Percentiles rank a stretch among this genome's conserved stretches.
phyloP scores from a whole-genome alignment of 352 stramenopile genomes.

The Vaucheria bursata region DNA sequence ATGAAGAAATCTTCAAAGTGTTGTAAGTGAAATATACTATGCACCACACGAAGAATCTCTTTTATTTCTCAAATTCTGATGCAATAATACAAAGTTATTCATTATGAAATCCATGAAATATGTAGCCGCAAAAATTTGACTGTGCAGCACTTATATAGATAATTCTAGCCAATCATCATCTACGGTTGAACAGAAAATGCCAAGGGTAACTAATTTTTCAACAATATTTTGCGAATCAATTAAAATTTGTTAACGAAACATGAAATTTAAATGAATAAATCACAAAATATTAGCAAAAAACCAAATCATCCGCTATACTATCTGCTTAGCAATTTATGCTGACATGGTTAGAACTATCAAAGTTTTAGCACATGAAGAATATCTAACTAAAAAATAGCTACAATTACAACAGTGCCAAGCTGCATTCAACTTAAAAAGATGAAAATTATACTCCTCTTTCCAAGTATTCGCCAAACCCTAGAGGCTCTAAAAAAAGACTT shows the following conservation, averaged over 20 bases:
- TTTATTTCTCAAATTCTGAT: neutral
- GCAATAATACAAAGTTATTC: neutral
- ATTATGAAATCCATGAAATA: neutral
- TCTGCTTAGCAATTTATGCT: too few species aligned
- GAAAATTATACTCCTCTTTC: neutral
- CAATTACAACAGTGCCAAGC: too few species aligned
- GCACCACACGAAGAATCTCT: neutral
- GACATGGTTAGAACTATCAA: too few species aligned
- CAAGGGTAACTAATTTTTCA: too few species aligned
- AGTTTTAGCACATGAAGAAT: too few species aligned
- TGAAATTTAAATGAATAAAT: too few species aligned
- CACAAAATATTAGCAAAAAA: too few species aligned
- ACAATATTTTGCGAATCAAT: too few species aligned
- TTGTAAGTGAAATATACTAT: neutral
- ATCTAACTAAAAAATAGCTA: too few species aligned
- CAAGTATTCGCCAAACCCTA: conserved; percentile 5
- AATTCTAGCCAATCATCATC: neutral
- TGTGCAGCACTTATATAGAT: neutral
- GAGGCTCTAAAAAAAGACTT: neutral
- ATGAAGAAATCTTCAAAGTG: neutral
- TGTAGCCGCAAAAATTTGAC: neutral
- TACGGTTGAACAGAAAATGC: too few species aligned
- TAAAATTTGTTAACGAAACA: too few species aligned
- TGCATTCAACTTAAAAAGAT: neutral
- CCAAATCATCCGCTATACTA: too few species aligned